Evolutionary conservation across 2,329 filamentous ascomycete species (phyloP).

Genomic region (Trichophyton equinum): DNA sequence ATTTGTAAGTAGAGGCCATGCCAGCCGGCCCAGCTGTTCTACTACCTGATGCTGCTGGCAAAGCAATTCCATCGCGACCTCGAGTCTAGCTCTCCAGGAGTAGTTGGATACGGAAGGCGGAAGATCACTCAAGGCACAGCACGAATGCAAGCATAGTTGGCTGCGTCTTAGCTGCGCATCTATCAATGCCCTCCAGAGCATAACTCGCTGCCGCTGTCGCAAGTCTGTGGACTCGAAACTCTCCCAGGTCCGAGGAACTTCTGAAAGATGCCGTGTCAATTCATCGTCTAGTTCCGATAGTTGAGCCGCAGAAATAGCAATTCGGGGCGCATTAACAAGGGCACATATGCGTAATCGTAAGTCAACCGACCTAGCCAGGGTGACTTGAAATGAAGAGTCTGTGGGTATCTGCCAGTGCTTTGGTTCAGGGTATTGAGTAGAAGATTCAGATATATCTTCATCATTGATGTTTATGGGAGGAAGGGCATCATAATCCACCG

Average conservation of each 20-base stretch:
- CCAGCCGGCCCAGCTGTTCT: constrained; percentile 21
- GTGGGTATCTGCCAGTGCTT: constrained; percentile 24
- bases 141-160: constrained; percentile 29
- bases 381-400: constrained; percentile 26
- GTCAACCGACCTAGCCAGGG: constrained; percentile 18
- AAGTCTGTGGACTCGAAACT: constrained; percentile 13
- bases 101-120: constrained; percentile 21
- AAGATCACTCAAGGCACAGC: constrained; percentile 25
- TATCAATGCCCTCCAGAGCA: constrained; percentile 23
- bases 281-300: constrained; percentile 30
- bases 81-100: constrained; percentile 25
- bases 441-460: constrained; percentile 33
- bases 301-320: constrained; percentile 24
- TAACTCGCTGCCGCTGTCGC: constrained; percentile 22
- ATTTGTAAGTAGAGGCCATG: constrained; percentile 25
- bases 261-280: constrained; percentile 23
- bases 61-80: constrained; percentile 27
- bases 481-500: constrained; percentile 37
- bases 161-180: constrained; percentile 26
- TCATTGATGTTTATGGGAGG: constrained; percentile 41
- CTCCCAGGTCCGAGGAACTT: constrained; percentile 23
- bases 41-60: constrained; percentile 25
- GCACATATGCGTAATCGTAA: constrained; percentile 16
- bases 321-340: constrained; percentile 16
- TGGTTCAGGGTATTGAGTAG: constrained; percentile 20